phyloP scores from a whole-genome alignment of 352 stramenopile species.

The Phytophthora parvispora region DNA sequence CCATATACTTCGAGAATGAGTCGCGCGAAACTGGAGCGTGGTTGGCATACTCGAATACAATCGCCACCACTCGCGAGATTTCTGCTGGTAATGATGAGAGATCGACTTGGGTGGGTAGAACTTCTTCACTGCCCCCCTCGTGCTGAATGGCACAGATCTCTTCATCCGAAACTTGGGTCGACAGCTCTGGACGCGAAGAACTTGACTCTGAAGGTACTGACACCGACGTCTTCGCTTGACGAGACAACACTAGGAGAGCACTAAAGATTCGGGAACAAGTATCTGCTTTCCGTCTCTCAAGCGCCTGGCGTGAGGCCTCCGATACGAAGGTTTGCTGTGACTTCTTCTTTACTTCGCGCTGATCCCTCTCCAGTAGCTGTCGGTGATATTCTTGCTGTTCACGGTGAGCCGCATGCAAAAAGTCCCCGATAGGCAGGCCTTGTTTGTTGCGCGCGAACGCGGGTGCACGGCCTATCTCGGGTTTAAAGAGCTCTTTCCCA shows the following conservation, averaged over 20 bases:
- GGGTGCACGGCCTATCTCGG: conserved; percentile 67
- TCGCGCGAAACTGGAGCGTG: conserved; percentile 50
- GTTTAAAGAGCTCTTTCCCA: conserved; percentile 75
- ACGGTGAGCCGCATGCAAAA: conserved; percentile 71
- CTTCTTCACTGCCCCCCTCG: conserved; percentile 4
- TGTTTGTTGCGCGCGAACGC: conserved; percentile 81
- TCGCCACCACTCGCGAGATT: conserved; percentile 61
- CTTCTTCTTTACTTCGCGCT: conserved; percentile 53
- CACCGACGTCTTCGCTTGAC: not conserved
- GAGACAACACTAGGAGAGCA: conserved; percentile 30
- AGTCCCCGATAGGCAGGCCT: conserved; percentile 77
- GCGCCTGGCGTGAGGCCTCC: conserved; percentile 58
- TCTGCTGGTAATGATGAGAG: conserved; percentile 58
- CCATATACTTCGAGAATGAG: conserved; percentile 64
- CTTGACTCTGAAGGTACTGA: conserved; percentile 1
- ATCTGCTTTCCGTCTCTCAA: conserved; percentile 66
- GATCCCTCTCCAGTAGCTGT: conserved; percentile 51
- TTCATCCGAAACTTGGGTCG: not conserved
- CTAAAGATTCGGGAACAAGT: conserved; percentile 73
- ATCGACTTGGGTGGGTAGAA: conserved; percentile 50
- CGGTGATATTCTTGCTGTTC: conserved; percentile 76
- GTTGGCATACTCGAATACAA: conserved; percentile 75
- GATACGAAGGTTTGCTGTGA: conserved; percentile 69
- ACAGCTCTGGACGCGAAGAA: not conserved
- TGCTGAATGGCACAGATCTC: not conserved